Conservation (phyloP, 2,329 filamentous ascomycete genomes). For the Parafenestella ontariensis region DNA sequence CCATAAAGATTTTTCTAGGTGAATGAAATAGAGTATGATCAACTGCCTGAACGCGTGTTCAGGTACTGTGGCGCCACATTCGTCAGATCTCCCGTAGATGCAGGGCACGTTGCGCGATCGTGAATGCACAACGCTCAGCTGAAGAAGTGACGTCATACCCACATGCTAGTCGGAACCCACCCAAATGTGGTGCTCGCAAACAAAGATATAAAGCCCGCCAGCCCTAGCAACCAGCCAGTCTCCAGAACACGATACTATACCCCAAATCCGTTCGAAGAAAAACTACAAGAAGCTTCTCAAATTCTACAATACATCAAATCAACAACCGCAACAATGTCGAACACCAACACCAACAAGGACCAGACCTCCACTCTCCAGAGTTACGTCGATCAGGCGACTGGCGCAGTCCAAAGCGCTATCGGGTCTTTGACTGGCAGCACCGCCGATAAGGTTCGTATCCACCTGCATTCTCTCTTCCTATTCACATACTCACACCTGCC, state of each 20-base stretch:
- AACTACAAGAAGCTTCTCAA: not conserved
- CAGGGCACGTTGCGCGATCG: constrained; percentile 7
- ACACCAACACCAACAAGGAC: constrained; percentile 55
- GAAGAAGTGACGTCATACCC: constrained; percentile 15
- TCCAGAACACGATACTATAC: not conserved
- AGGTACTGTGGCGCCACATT: constrained; percentile 7
- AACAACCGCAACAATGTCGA: constrained; percentile 56
- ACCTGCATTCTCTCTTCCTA: constrained; percentile 1
- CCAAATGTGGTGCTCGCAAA: too few species aligned
- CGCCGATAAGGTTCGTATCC: constrained; percentile 64
- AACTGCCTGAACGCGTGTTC: not conserved
- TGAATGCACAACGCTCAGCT: not conserved
- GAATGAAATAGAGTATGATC: not conserved
- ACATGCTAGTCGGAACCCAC: too few species aligned
- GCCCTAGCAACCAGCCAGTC: too few species aligned
- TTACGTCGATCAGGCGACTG: constrained; percentile 68
- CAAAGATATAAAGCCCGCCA: constrained; percentile 8
- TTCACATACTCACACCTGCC: constrained; percentile 31
- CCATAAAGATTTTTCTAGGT: not conserved
- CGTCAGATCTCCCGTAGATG: constrained; percentile 10
- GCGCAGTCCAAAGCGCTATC: constrained; percentile 73
- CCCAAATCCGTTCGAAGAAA: too few species aligned
- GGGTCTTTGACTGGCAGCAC: constrained; percentile 76
- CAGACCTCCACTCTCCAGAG: constrained; percentile 80
- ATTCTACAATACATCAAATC: constrained; percentile 6